Evolutionary conservation across 371 early-diverging fungal genomes (phyloP).

Genomic region (Apophysomyces trapeziformis): DNA sequence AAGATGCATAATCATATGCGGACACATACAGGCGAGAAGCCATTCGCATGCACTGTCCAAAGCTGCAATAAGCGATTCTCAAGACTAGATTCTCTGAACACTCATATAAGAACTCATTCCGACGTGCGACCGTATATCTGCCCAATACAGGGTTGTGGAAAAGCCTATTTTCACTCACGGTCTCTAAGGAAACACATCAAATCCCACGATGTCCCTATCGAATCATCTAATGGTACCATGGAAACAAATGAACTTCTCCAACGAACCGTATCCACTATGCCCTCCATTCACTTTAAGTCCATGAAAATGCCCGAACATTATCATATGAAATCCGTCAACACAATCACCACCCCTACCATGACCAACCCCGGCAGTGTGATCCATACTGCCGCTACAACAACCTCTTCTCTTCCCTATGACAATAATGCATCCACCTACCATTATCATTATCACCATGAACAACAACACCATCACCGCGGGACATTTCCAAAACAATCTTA

Average conservation of each 20-base stretch:
- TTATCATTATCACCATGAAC: too few relatives aligned
- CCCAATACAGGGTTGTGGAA: slow-evolving; percentile 22
- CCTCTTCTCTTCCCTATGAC: too few relatives aligned
- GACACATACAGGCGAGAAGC: slow-evolving; percentile 47
- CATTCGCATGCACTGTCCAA: slow-evolving; percentile 26
- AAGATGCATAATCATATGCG: slow-evolving; percentile 85
- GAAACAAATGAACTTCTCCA: background rate
- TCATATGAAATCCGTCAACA: background rate
- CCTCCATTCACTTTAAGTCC: background rate
- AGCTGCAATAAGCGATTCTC: slow-evolving; percentile 80
- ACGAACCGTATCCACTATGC: background rate
- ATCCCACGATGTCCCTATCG: slow-evolving; percentile 16
- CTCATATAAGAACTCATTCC: slow-evolving; percentile 75
- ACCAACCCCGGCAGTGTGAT: background rate
- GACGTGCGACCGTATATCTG: slow-evolving; percentile 63
- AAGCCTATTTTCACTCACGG: slow-evolving; percentile 33
- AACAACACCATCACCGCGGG: too few relatives aligned
- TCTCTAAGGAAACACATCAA: slow-evolving; percentile 29
- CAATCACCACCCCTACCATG: background rate
- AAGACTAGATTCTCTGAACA: slow-evolving; percentile 77
- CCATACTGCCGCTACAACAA: background rate
- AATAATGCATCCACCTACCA: too few relatives aligned
- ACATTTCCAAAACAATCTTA: too few relatives aligned
- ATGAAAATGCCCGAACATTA: slow-evolving; percentile 4
- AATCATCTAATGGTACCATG: background rate